Evolutionary conservation across 1,284 basidiomycete species (phyloP).

Genomic region (Ceratobasidium sp.): DNA sequence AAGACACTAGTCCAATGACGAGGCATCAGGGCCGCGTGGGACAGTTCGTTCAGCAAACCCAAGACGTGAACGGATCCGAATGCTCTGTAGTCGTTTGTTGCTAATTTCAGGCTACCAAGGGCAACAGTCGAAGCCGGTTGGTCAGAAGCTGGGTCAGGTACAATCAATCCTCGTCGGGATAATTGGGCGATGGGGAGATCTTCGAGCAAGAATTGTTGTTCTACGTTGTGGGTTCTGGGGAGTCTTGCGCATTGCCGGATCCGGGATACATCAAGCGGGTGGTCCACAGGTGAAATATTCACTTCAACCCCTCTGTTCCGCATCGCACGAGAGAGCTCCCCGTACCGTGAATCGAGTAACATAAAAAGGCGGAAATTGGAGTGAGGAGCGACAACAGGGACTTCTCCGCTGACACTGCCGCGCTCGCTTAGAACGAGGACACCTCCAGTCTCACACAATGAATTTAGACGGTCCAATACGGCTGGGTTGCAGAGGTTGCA

Average conservation of each 20-base stretch:
- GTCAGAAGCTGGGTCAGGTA: neutral
- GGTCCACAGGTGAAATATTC: slow-evolving; percentile 57
- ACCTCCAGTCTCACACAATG: slow-evolving; percentile 91
- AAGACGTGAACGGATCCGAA: slow-evolving; percentile 9
- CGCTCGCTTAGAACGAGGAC: slow-evolving; percentile 87
- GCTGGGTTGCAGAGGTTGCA: slow-evolving; percentile 97
- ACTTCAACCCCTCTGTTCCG: slow-evolving; percentile 96
- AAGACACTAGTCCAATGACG: slow-evolving; percentile 15
- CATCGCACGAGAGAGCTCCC: slow-evolving; percentile 98
- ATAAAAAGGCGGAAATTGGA: slow-evolving; percentile 93
- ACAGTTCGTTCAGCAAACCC: neutral
- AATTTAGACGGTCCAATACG: slow-evolving; percentile 96
- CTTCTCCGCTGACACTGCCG: slow-evolving; percentile 81
- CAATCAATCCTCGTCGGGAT: slow-evolving; percentile 41
- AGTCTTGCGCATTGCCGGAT: slow-evolving; percentile 32
- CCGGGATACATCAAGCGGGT: slow-evolving; percentile 14
- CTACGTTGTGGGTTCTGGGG: neutral
- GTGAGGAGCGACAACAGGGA: slow-evolving; percentile 85
- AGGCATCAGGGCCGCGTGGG: neutral
- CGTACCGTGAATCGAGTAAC: slow-evolving; percentile 89
- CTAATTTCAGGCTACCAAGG: slow-evolving; percentile 13
- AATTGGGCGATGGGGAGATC: slow-evolving; percentile 36
- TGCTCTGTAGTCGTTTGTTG: slow-evolving; percentile 21
- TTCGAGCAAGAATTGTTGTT: slow-evolving; percentile 7
- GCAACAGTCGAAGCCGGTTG: neutral